Conservation (phyloP, 192 early-diverging fungal species). For the Gigaspora rosea region DNA sequence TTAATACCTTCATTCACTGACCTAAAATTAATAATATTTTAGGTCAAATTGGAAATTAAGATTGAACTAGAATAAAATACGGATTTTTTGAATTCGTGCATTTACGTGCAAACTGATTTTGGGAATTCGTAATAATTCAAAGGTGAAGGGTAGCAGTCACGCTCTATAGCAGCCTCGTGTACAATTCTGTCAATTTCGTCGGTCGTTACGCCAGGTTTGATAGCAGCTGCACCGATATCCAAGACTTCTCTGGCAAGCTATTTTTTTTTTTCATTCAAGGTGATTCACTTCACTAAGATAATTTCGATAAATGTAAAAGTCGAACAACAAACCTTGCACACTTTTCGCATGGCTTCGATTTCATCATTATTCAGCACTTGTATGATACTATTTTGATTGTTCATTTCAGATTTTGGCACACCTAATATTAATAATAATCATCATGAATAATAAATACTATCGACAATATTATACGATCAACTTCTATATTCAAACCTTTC, state of each 20-base stretch:
- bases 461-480: background rate
- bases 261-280: background rate
- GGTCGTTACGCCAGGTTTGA: conserved; percentile 85
- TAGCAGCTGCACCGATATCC: conserved; percentile 78
- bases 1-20: conserved; percentile 49
- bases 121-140: conserved; percentile 96
- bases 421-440: conserved; percentile 51
- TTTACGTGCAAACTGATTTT: conserved; percentile 90
- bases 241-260: conserved; percentile 89
- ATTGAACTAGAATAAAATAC: background rate
- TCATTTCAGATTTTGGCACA: conserved; percentile 72
- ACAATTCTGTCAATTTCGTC: conserved; percentile 96
- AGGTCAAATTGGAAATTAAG: background rate
- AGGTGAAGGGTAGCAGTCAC: conserved; percentile 93
- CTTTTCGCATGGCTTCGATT: conserved; percentile 77
- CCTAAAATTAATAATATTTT: conserved; percentile 28
- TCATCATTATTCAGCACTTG: conserved; percentile 68
- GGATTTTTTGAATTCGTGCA: conserved; percentile 31
- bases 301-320: background rate
- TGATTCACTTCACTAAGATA: background rate
- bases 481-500: conserved; percentile 19
- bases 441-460: background rate
- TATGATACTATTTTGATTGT: conserved; percentile 64
- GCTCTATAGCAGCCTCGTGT: conserved; percentile 92
- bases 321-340: conserved; percentile 63